Evolutionary conservation across 208 protist genomes (phyloP), one percentile per base, ranked within the genome.

Genomic region (Naegleria lovaniensis): DNA sequence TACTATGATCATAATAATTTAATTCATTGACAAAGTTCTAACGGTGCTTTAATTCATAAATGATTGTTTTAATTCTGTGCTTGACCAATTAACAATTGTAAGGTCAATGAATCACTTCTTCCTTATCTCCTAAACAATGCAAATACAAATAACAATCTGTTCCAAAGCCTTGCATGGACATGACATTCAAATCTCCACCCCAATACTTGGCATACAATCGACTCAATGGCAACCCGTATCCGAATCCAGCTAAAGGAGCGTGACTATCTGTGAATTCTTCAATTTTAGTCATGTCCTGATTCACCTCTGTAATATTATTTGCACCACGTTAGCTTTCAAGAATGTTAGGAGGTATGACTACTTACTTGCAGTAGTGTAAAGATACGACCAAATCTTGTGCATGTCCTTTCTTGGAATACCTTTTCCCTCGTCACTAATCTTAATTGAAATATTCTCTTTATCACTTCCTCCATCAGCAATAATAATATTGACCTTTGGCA

Each of bases 121-220:
- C 55, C 0, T 89, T 86, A 48, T 93, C 90, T 4, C 90, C 92
- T 3, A 92, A 85, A 19, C 89, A 41, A 9, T 85, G 41, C n/a
- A 98, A 96, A 90, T 97, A 96, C 76, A 97, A 95, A 93, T 97
- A 98, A 0, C 96, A 96, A n/a, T 97, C 93, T 11, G 97, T 98
- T 40, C 97, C 96, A 90, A 95, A 97, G 16, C 96, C 96, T 86
- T 99, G 96, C 95, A 99, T 97, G 13, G 95, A 96, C 85, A 97
- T 96, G 13, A 99, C 84, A 33, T 95, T 88, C 6, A 99, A 93
- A 91, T 99, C 97, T 13, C 97, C 97, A 52, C 96, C 96, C 92
- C 98, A 97, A 16, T 96, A 95, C 75, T 94, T 94, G 39, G 97
- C 96, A 93, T 99, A 98, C 55, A 98, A 93, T 41, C 96, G 94